phyloP scores from a whole-genome alignment of 345 rosid genomes.

The Euphorbia tirucalli region DNA sequence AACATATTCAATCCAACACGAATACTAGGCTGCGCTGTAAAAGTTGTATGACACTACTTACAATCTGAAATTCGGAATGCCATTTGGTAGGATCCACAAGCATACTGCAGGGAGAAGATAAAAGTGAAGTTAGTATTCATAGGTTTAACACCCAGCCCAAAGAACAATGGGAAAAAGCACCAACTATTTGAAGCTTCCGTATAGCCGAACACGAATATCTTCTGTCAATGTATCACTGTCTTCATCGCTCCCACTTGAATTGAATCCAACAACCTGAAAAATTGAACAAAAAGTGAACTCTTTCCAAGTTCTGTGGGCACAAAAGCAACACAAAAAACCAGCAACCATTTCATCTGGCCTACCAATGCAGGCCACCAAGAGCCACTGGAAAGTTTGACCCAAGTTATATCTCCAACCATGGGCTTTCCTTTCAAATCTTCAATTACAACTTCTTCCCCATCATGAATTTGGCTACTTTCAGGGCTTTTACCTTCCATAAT shows the following conservation, averaged over 20 bases:
- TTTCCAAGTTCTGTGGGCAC: not conserved
- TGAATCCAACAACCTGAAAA: conserved; percentile 44
- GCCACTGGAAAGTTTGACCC: conserved; percentile 39
- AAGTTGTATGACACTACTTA: conserved; percentile 23
- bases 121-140: conserved; percentile 8
- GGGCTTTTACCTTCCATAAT: conserved; percentile 6
- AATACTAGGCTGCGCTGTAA: not conserved
- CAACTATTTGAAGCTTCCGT: conserved; percentile 52
- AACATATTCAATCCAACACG: conserved; percentile 1
- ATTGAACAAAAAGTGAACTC: conserved; percentile 3
- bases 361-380: conserved; percentile 72
- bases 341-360: conserved; percentile 4
- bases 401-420: conserved; percentile 39
- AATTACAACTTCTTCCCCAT: conserved; percentile 21
- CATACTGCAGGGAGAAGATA: conserved; percentile 28
- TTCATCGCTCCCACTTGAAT: conserved; percentile 30
- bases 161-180: conserved; percentile 25
- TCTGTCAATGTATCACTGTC: conserved; percentile 24
- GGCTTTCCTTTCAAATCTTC: conserved; percentile 24
- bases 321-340: not conserved
- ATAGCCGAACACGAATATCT: conserved; percentile 46
- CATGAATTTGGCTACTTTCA: conserved; percentile 22
- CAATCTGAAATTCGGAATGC: conserved; percentile 40
- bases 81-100: conserved; percentile 40
- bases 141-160: not conserved